Percentiles rank a stretch among this genome's conserved stretches.
phyloP scores from a whole-genome alignment of 805 yeast genomes.

The Candida silvicultrix region DNA sequence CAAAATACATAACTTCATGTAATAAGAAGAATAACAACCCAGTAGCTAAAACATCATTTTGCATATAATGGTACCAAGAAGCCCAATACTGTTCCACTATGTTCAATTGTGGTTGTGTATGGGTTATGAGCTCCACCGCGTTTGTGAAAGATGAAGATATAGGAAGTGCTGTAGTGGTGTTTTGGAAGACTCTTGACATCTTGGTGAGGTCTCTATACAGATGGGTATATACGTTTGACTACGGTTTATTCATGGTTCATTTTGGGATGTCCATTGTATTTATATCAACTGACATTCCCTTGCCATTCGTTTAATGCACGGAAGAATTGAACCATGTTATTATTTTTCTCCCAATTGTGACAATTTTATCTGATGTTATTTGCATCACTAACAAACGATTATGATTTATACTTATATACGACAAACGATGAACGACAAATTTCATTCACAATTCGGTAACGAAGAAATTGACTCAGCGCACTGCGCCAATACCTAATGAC shows the following conservation, averaged over 20 bases:
- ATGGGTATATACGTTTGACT: too few species aligned
- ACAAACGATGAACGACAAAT: background rate
- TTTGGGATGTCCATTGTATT: too few species aligned
- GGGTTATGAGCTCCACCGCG: background rate
- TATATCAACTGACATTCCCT: too few species aligned
- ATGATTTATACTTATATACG: background rate
- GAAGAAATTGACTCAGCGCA: too few species aligned
- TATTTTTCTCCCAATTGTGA: background rate
- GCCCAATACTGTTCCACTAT: slow-evolving; percentile 78
- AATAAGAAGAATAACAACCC: slow-evolving; percentile 76
- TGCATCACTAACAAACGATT: background rate
- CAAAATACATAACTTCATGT: slow-evolving; percentile 89
- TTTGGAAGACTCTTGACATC: background rate
- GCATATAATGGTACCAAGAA: slow-evolving; percentile 76
- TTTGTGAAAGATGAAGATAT: background rate
- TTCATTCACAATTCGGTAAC: too few species aligned
- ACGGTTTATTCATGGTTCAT: too few species aligned
- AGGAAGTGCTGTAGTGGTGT: background rate
- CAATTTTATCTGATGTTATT: background rate
- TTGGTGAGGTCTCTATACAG: too few species aligned
- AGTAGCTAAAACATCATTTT: slow-evolving; percentile 87
- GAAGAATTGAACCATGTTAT: background rate
- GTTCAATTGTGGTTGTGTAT: slow-evolving; percentile 29
- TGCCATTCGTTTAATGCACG: background rate
- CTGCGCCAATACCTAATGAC: too few species aligned